Base-by-base conservation (phyloP, 768 basidiomycete genomes). In the Russula abietina region DNA sequence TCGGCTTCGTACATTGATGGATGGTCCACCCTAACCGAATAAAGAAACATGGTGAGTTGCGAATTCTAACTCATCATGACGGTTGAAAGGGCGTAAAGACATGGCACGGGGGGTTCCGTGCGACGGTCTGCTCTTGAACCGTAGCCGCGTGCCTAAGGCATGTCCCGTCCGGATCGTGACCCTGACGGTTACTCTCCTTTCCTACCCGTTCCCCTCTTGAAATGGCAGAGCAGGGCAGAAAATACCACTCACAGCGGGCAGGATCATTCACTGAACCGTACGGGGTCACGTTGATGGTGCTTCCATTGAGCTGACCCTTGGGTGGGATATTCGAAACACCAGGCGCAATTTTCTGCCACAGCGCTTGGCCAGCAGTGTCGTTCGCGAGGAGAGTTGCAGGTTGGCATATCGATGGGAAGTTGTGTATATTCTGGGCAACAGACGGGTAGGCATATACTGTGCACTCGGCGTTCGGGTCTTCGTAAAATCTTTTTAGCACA, bases 281-380 rank as follows among this genome's bases (percentile, higher is more conserved):
- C n/a, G n/a, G n/a, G 26, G 43, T 62, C 33, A 28, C 51, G 26
- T 38, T 26, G 41, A 39, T 36, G 43, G 51, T 56, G 49, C 41
- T 51, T 24, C 59, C 46, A 24, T 36, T 30, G 30, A 48, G 24
- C 53, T 60, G 22, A 49, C 48, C 55, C 70, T 81, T 83, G 16
- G 78, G 72, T 3, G 71, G 19, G 3, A 82, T 81, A 56, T 81
- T 78, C 48, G 84, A 84, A 53, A 85, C 74, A 36, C 65, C 74
- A 1, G 68, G 57, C 28, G 72, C 68, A 26, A 86, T 82, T 41
- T 73, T 72, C 7, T 73, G 67, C 75, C 78, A 85, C 62, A 77
- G 76, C 8, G 71, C 69, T 48, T 71, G 72, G n/a, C 54, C 66
- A 0, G n/a, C 60, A 10, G 54, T 16, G 33, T 67, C 66, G 14